These are phyloP conservation scores for Thalassiosira hispida DNA, from an alignment of 352 stramenopile genomes.

Conservation along the genomic window DNA sequence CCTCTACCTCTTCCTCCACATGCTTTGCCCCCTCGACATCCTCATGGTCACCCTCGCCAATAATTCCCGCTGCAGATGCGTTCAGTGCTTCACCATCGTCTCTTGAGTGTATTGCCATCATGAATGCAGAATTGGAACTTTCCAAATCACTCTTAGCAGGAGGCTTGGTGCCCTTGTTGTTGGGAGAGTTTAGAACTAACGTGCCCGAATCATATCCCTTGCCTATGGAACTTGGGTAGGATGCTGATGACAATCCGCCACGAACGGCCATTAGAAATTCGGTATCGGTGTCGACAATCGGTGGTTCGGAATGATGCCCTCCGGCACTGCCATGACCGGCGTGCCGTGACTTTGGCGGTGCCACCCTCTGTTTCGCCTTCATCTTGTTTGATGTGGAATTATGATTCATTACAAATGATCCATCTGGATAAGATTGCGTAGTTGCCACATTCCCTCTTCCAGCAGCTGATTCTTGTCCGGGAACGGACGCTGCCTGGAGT, in stretches of 20 bases:
- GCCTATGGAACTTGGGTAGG: background rate
- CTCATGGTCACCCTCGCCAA: slow-evolving; percentile 12
- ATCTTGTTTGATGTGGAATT: too few relatives aligned
- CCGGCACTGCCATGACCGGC: background rate
- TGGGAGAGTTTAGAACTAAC: slow-evolving; percentile 42
- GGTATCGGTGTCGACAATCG: slow-evolving; percentile 23
- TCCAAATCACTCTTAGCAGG: slow-evolving; percentile 27
- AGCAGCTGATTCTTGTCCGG: too few relatives aligned
- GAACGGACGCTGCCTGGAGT: slow-evolving; percentile 42
- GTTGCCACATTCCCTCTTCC: slow-evolving; percentile 1
- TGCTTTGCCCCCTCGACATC: slow-evolving; percentile 12
- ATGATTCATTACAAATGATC: slow-evolving; percentile 39
- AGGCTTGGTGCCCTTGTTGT: too few relatives aligned
- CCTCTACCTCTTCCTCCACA: slow-evolving; percentile 31
- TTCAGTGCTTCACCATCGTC: slow-evolving; percentile 29
- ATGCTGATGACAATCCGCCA: background rate
- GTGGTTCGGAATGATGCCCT: background rate
- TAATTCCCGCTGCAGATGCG: background rate
- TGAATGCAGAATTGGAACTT: slow-evolving; percentile 44
- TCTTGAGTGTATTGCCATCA: slow-evolving; percentile 54
- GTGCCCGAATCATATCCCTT: slow-evolving; percentile 40
- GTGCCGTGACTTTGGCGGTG: too few relatives aligned
- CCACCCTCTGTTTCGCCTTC: background rate
- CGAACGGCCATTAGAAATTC: slow-evolving; percentile 49
- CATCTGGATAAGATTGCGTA: slow-evolving; percentile 6